These are phyloP conservation scores for Xylaria sp. DNA, from an alignment of 2,329 filamentous ascomycete species.

Conservation along the genomic window DNA sequence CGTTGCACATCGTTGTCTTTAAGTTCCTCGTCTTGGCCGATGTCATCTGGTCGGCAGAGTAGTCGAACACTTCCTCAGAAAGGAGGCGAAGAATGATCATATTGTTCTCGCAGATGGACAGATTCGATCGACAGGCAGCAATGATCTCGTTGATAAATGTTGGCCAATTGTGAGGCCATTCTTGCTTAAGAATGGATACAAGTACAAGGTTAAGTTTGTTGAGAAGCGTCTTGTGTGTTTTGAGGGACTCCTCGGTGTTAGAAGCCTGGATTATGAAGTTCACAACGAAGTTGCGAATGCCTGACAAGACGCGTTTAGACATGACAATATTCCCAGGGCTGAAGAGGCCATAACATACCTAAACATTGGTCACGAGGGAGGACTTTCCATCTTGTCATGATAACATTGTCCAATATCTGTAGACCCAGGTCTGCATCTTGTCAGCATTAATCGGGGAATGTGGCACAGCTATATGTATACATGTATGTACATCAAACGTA, in stretches of 20 bases:
- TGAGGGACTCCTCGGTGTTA: conserved; percentile 86
- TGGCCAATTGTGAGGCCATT: conserved; percentile 99
- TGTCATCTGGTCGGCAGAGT: conserved; percentile 99
- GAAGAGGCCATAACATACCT: conserved; percentile 64
- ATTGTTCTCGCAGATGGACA: conserved; percentile 99
- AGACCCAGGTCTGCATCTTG: conserved; percentile 80
- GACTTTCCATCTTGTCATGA: conserved; percentile 99
- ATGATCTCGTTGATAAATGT: conserved; percentile 99
- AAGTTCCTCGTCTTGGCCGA: conserved; percentile 95
- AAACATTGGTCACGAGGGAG: conserved; percentile 95
- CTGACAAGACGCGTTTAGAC: conserved; percentile 58
- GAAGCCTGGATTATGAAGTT: conserved; percentile 98
- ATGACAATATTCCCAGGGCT: neutral
- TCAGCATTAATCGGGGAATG: conserved; percentile 40
- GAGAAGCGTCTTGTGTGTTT: conserved; percentile 85
- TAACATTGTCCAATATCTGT: conserved; percentile 97
- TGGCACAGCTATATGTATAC: conserved; percentile 9
- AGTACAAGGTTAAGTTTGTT: conserved; percentile 99
- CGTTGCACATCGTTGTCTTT: conserved; percentile 98
- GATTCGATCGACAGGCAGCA: conserved; percentile 90
- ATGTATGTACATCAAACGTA: neutral
- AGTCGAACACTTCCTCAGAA: conserved; percentile 99
- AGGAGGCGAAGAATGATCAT: conserved; percentile 97
- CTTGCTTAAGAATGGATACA: conserved; percentile 97
- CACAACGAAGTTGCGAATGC: conserved; percentile 98